These are phyloP conservation scores for Fistulifera pelliculosa DNA, from an alignment of 108 stramenopile genomes.

Conservation along the genomic window DNA sequence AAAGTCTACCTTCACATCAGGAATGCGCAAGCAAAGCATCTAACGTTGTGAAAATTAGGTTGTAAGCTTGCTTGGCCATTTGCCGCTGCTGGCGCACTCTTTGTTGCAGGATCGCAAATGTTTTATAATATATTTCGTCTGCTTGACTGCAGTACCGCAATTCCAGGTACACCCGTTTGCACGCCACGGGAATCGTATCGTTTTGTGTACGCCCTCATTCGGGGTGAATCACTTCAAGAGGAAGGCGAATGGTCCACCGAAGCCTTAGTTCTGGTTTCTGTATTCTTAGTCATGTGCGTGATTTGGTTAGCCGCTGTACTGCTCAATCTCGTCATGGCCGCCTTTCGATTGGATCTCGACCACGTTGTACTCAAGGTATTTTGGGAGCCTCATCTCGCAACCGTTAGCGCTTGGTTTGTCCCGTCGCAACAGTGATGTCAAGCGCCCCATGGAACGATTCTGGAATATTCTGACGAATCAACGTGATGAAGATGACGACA, in stretches of 20 bases:
- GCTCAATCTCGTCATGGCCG: constrained; percentile 16
- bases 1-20: too few relatives aligned
- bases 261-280: constrained; percentile 10
- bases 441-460: constrained; percentile 1
- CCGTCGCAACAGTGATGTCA: background rate
- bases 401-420: too few relatives aligned
- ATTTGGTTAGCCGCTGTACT: constrained; percentile 17
- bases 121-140: constrained; percentile 22
- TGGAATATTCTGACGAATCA: background rate
- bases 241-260: constrained; percentile 5
- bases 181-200: constrained; percentile 22
- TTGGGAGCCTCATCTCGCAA: constrained; percentile 37
- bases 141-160: constrained; percentile 16
- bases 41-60: constrained; percentile 6
- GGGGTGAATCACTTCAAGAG: constrained; percentile 23
- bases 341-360: constrained; percentile 9
- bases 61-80: constrained; percentile 30
- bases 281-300: constrained; percentile 20
- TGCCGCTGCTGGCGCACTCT: constrained; percentile 10
- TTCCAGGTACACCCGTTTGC: constrained; percentile 14
- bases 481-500: background rate
- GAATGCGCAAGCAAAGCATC: background rate
- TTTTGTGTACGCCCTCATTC: constrained; percentile 22
- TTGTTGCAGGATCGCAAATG: constrained; percentile 30
- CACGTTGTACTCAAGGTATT: constrained; percentile 24